Conservation (phyloP, 768 basidiomycete genomes). For the Phlebiopsis gigantea region DNA sequence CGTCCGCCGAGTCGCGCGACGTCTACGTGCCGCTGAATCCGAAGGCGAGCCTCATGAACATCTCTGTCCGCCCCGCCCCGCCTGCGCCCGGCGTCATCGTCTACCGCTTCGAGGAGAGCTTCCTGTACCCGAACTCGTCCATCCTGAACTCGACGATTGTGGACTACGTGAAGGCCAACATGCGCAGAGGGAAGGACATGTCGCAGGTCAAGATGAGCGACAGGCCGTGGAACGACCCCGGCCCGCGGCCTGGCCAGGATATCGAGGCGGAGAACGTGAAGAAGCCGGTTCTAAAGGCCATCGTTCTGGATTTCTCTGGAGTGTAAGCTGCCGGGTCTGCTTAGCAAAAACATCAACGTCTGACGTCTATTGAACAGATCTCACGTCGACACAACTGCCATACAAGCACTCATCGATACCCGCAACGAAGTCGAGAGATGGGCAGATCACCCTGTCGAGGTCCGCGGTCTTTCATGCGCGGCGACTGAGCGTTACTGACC, state of each 20-base stretch:
- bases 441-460: slow-evolving; percentile 66
- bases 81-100: slow-evolving; percentile 84
- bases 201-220: slow-evolving; percentile 57
- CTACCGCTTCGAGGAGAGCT: slow-evolving; percentile 88
- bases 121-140: slow-evolving; percentile 77
- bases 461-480: neutral
- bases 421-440: slow-evolving; percentile 81
- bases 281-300: slow-evolving; percentile 69
- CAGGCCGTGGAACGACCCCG: slow-evolving; percentile 92
- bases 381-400: slow-evolving; percentile 86
- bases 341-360: slow-evolving; percentile 1
- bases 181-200: slow-evolving; percentile 71
- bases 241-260: slow-evolving; percentile 37
- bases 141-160: slow-evolving; percentile 66
- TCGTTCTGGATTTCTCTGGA: slow-evolving; percentile 87
- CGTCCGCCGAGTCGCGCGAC: slow-evolving; percentile 47
- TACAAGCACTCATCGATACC: slow-evolving; percentile 86
- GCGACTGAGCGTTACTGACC: neutral
- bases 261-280: slow-evolving; percentile 38
- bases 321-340: slow-evolving; percentile 42
- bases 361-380: slow-evolving; percentile 38
- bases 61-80: slow-evolving; percentile 54
- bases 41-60: slow-evolving; percentile 52
- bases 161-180: slow-evolving; percentile 72
- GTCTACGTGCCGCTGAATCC: slow-evolving; percentile 76